phyloP scores from a whole-genome alignment of 768 basidiomycete genomes.

The Tylopilus cervinicoccineus region DNA sequence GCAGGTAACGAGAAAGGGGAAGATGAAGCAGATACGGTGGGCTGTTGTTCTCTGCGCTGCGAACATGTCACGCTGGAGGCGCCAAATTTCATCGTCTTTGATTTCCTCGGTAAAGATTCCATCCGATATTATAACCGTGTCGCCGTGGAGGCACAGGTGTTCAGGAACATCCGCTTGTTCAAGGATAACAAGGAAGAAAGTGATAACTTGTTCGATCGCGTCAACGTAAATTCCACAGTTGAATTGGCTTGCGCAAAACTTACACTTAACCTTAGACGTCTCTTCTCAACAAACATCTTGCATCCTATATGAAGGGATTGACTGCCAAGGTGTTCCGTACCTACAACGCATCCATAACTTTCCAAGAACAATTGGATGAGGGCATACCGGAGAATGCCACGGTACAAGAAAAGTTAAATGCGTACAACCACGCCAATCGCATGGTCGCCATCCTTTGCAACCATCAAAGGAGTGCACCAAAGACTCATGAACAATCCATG shows the following conservation, averaged over 20 bases:
- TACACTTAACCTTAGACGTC: constrained; percentile 53
- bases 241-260: constrained; percentile 11
- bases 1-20: constrained; percentile 99
- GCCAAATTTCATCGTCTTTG: constrained; percentile 87
- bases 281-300: constrained; percentile 87
- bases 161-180: constrained; percentile 98
- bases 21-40: constrained; percentile 98
- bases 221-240: constrained; percentile 53
- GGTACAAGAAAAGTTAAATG: constrained; percentile 93
- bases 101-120: constrained; percentile 99
- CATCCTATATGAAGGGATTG: constrained; percentile 92
- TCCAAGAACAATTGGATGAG: constrained; percentile 85
- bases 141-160: constrained; percentile 85
- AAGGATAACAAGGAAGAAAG: constrained; percentile 88
- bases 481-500: constrained; percentile 92
- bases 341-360: constrained; percentile 95
- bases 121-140: constrained; percentile 96
- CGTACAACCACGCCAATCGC: constrained; percentile 96
- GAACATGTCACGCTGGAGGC: constrained; percentile 93
- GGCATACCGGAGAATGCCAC: constrained; percentile 65
- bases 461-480: constrained; percentile 93
- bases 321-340: constrained; percentile 99
- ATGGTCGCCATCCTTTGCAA: constrained; percentile 98
- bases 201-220: constrained; percentile 91
- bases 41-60: constrained; percentile 95